phyloP scores from a whole-genome alignment of 225 moss, liverwort and hornwort genomes.

The Climacium dendroides region DNA sequence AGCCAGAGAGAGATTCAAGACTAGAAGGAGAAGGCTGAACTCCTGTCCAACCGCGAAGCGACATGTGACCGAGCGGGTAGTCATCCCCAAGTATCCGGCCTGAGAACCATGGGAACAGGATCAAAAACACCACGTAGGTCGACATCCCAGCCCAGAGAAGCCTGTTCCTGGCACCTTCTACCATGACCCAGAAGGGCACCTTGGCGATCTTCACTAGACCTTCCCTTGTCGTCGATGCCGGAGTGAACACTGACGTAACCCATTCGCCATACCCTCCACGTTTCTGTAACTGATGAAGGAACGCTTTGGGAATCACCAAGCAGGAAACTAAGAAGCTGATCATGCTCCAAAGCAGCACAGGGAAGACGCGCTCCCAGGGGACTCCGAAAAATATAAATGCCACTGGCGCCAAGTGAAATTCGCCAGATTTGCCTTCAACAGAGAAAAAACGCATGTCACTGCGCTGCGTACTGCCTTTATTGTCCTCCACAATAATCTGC shows the following conservation, averaged over 20 bases:
- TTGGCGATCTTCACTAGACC: constrained; percentile 27
- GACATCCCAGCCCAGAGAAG: constrained; percentile 53
- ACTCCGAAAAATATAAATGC: constrained; percentile 57
- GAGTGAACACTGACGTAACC: constrained; percentile 47
- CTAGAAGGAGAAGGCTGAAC: constrained; percentile 1
- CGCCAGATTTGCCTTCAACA: constrained; percentile 34
- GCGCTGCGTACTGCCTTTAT: not conserved
- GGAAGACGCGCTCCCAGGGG: constrained; percentile 50
- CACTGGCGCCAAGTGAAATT: constrained; percentile 41
- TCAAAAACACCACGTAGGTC: constrained; percentile 28
- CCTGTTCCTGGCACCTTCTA: constrained; percentile 62
- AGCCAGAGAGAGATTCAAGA: constrained; percentile 23
- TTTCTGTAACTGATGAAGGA: constrained; percentile 39
- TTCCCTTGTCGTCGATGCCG: constrained; percentile 5
- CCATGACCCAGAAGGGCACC: constrained; percentile 64
- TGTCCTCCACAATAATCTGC: constrained; percentile 44
- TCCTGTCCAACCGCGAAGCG: constrained; percentile 71
- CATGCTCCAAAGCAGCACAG: constrained; percentile 47
- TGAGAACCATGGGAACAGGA: constrained; percentile 85
- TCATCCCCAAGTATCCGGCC: constrained; percentile 74
- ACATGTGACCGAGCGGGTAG: constrained; percentile 74
- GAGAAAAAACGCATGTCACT: constrained; percentile 74
- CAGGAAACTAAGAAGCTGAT: constrained; percentile 25
- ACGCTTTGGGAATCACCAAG: constrained; percentile 53
- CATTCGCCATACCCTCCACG: constrained; percentile 45